These are phyloP conservation scores for Blastocystis hominis DNA, from an alignment of 352 stramenopile species.

Conservation along the genomic window DNA sequence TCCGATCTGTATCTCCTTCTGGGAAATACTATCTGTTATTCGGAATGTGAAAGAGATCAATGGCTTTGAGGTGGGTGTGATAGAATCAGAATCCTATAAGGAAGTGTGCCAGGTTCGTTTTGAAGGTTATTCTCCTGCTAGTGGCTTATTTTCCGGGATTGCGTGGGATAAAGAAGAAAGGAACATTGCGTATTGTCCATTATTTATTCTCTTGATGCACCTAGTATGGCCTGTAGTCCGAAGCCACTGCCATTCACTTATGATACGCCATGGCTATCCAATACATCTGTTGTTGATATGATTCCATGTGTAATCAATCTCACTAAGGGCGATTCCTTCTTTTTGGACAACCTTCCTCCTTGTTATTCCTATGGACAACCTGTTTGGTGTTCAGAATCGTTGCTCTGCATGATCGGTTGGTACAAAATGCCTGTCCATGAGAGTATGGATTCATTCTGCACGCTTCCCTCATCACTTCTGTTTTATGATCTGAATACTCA, in stretches of 20 bases:
- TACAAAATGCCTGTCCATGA: constrained; percentile 12
- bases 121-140: background rate
- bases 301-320: background rate
- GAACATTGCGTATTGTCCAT: background rate
- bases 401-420: background rate
- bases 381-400: background rate
- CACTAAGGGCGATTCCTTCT: background rate
- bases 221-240: background rate
- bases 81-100: background rate
- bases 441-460: background rate
- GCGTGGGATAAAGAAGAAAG: background rate
- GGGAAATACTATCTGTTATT: background rate
- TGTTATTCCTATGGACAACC: background rate
- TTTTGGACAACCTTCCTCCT: background rate
- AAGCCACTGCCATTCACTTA: background rate
- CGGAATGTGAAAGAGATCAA: background rate
- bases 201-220: background rate
- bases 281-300: background rate
- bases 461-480: background rate
- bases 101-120: background rate
- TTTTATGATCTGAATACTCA: background rate
- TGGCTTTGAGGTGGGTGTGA: background rate
- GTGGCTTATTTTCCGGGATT: background rate
- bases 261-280: background rate
- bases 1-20: background rate